A percentile compares a stretch with the other conserved stretches of the same genome.
These are phyloP conservation scores for Lactarius quietus DNA, from an alignment of 768 basidiomycete species.

Conservation along the genomic window DNA sequence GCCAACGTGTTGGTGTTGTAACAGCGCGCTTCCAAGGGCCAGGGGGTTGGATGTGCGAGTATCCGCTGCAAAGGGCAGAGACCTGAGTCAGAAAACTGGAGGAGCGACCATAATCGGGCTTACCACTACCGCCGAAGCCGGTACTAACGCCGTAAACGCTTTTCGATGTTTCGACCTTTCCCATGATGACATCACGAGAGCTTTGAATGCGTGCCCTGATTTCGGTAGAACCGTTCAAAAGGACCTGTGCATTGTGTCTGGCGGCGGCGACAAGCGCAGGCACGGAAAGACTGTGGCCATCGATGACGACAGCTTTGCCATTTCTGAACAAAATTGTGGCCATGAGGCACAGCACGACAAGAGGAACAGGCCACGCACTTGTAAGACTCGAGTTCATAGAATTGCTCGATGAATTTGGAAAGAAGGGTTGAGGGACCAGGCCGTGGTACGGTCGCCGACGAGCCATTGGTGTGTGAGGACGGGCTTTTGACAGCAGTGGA, in stretches of 20 bases:
- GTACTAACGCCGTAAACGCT: slow-evolving; percentile 85
- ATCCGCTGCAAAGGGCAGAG: slow-evolving; percentile 48
- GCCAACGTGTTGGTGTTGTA: slow-evolving; percentile 80
- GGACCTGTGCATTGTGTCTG: slow-evolving; percentile 52
- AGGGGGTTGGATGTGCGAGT: slow-evolving; percentile 74
- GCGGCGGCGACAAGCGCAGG: slow-evolving; percentile 76
- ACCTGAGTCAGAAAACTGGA: slow-evolving; percentile 13
- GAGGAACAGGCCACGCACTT: slow-evolving; percentile 39
- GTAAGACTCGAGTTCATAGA: slow-evolving; percentile 60
- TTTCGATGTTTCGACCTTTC: slow-evolving; percentile 61
- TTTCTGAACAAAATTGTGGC: slow-evolving; percentile 38
- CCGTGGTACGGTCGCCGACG: background rate
- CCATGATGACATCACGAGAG: slow-evolving; percentile 58
- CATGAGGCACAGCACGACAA: slow-evolving; percentile 9
- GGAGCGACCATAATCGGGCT: slow-evolving; percentile 23
- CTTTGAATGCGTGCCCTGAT: slow-evolving; percentile 54
- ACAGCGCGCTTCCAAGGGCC: slow-evolving; percentile 73
- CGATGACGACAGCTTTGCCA: slow-evolving; percentile 59
- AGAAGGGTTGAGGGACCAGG: slow-evolving; percentile 38
- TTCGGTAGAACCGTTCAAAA: slow-evolving; percentile 46
- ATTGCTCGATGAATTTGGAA: slow-evolving; percentile 53
- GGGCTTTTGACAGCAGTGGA: slow-evolving; percentile 2
- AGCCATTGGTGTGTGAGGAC: background rate
- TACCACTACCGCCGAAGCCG: slow-evolving; percentile 83
- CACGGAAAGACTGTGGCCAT: slow-evolving; percentile 69